These are phyloP conservation scores for Graphium sp. DNA, from an alignment of 2,329 filamentous ascomycete species.

Conservation along the genomic window DNA sequence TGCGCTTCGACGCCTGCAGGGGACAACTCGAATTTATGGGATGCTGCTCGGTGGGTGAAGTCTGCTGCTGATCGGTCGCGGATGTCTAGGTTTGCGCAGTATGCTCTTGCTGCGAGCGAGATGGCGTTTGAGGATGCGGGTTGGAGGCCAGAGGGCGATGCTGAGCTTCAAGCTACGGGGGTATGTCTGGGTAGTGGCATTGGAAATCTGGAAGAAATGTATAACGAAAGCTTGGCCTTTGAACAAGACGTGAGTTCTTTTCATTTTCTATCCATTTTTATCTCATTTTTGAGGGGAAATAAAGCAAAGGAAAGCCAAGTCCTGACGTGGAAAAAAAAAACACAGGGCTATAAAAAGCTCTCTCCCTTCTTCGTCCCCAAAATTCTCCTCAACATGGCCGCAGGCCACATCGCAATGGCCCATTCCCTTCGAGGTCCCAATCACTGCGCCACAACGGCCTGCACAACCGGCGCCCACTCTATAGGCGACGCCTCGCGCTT, in stretches of 20 bases:
- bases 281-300: neutral
- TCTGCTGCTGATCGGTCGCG: slow-evolving; percentile 42
- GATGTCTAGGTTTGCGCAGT: slow-evolving; percentile 86
- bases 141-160: slow-evolving; percentile 46
- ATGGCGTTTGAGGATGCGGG: slow-evolving; percentile 75
- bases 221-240: slow-evolving; percentile 65
- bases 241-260: slow-evolving; percentile 44
- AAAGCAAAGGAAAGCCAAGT: slow-evolving; percentile 5
- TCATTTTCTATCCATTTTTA: slow-evolving; percentile 5
- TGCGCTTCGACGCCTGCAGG: slow-evolving; percentile 18
- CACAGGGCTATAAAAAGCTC: slow-evolving; percentile 76
- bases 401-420: slow-evolving; percentile 87
- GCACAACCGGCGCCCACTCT: slow-evolving; percentile 88
- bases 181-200: slow-evolving; percentile 93
- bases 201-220: slow-evolving; percentile 83
- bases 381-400: slow-evolving; percentile 85
- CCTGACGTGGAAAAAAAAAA: slow-evolving; percentile 7
- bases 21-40: slow-evolving; percentile 27
- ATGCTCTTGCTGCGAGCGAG: slow-evolving; percentile 69
- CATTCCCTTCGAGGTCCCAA: slow-evolving; percentile 83
- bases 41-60: slow-evolving; percentile 32
- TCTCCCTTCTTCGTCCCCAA: slow-evolving; percentile 88
- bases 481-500: slow-evolving; percentile 89
- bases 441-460: slow-evolving; percentile 84
- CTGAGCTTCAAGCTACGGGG: slow-evolving; percentile 61